Conservation (phyloP, 371 early-diverging fungal genomes). For the Chytridiales sp. region DNA sequence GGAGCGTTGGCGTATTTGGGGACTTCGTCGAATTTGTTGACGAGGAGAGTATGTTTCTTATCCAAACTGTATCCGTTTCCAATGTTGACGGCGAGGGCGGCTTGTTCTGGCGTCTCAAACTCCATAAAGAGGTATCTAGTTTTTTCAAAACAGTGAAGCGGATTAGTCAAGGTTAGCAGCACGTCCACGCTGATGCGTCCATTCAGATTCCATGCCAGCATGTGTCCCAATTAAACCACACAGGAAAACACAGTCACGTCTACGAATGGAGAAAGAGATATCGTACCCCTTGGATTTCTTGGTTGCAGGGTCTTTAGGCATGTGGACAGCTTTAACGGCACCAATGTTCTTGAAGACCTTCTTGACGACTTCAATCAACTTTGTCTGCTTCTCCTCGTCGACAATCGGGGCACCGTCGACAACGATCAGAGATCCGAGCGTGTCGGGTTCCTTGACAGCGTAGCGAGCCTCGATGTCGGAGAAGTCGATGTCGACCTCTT, state of each 20-base stretch:
- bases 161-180: too few relatives aligned
- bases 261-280: background rate
- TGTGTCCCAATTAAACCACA: background rate
- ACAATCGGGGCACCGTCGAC: conserved; percentile 91
- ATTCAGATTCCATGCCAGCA: conserved; percentile 2
- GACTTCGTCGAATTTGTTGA: conserved; percentile 88
- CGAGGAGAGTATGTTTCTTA: conserved; percentile 77
- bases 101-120: conserved; percentile 84
- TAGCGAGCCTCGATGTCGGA: conserved; percentile 84
- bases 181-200: background rate
- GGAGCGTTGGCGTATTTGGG: conserved; percentile 73
- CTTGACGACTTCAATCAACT: conserved; percentile 72
- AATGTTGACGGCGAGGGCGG: conserved; percentile 73
- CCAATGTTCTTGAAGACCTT: conserved; percentile 82
- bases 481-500: conserved; percentile 67
- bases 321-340: conserved; percentile 76
- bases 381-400: conserved; percentile 82
- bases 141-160: background rate
- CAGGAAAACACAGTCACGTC: conserved; percentile 15
- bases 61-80: conserved; percentile 80
- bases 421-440: conserved; percentile 83
- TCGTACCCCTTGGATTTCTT: conserved; percentile 83
- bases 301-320: conserved; percentile 78
- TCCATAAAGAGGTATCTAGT: conserved; percentile 88
- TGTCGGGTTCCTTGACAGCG: conserved; percentile 50